Base-by-base conservation (phyloP, 805 yeast species). In the Ogataea wickerhamii region DNA sequence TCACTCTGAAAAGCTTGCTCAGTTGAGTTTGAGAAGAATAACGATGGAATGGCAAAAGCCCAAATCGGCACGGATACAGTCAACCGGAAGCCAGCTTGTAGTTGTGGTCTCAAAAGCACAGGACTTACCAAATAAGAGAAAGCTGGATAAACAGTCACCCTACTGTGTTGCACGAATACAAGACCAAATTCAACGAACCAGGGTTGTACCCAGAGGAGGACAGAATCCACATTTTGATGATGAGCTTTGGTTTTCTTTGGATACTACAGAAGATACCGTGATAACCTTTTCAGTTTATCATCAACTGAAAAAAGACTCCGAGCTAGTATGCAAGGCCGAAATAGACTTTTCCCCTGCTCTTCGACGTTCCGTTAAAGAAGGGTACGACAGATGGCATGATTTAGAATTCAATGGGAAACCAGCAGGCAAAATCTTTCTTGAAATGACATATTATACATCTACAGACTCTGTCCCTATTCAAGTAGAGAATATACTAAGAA, bases 71-170 rank as follows among this genome's bases (percentile, higher is more conserved):
- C 32, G 22, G 20, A 11, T 29, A 29, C 34, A 40, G 27, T 43
- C 40, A n/a, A 43, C 48, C 1, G 74, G 70, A 22, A 78, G 78
- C 23, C 73, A 76, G 11, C 65, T 89, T 40, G 83, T 86, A 25
- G 75, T 88, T 4, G 82, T 87, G 44, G 85, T 89, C 4, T 72
- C 82, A 37, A 76, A 87, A 47, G 96, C 93, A 1, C 80, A 81
- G 52, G 94, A 87, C 53, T 72, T 93, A 30, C 95, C 95, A 18
- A 91, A 93, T 61, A 67, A 87, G 44, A 70, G 91, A 25, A 86
- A 82, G 45, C 68, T 91, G 36, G 97, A 94, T 53, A 93, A 93
- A 54, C 98, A 93, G 62, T 83, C 86, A 47, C 98, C 98, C 2
- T 89, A 87, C 63, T 83, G 88, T 43, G 78, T 91, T 5, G 70